Base-by-base conservation (phyloP, 2,329 filamentous ascomycete species). In the Colletotrichum nymphaeae region DNA sequence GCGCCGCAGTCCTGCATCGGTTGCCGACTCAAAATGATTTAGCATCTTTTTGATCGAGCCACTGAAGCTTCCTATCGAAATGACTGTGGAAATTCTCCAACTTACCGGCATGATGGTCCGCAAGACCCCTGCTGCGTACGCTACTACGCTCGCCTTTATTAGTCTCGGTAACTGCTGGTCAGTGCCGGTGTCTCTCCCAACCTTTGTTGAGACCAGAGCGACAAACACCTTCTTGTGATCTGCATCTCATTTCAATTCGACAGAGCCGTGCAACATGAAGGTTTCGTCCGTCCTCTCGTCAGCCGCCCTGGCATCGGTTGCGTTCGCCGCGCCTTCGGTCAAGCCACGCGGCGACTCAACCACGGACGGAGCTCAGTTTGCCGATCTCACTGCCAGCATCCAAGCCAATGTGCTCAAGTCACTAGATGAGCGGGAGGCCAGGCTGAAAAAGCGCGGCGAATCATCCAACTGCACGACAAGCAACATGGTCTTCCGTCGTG, bases 401-500 rank as follows among this genome's bases (percentile, higher is more conserved):
- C 77, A 70, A 66, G 67, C 73, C 11, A 57, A 73, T 19, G 67
- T 79, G 46, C 63, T 77, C 28, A 60, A 65, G 5, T 52, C 72
- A 19, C 65, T 80, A 30, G 57, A 69, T 14, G 67, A 74, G 49
- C 71, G 74, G 3, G 77, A 77, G 67, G 64, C 37, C n/a, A 69
- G 66, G 42, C 66, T 79, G 12, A 72, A 66, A 28, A 76, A 76
- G 58, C 75, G 75, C 35, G 78, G 75, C 14, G 53, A 72, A 53
- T 69, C 56, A 5, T 77, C 78, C 2, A 63, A 30, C 3, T 81
- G 79, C 72, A 79, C 76, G n/a, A 53, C 74, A 8, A 66, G 63
- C 26, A 80, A 78, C 28, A 64, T 80, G 24, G 72, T 71, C 14
- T 78, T 79, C 69, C 78, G 79, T 30, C 72, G 74, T 4, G 79